Evolutionary conservation across 1,284 basidiomycete genomes (phyloP).

Genomic region (Rhodotorula sp.): DNA sequence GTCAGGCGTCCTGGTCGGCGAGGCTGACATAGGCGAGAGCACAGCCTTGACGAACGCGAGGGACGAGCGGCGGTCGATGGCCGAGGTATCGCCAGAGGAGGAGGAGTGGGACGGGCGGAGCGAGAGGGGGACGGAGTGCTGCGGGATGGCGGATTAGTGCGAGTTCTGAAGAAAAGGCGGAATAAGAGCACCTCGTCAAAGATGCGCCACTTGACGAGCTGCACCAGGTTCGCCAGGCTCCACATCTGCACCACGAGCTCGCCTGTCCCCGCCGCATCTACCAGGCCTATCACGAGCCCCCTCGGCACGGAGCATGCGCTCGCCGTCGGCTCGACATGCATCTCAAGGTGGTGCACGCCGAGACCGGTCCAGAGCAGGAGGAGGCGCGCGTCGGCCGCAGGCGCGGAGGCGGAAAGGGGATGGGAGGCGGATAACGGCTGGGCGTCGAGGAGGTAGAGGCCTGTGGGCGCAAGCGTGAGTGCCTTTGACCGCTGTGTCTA

Average conservation of each 20-base stretch:
- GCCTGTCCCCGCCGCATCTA: neutral
- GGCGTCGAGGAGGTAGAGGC: conserved; percentile 30
- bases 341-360: conserved; percentile 28
- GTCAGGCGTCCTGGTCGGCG: neutral
- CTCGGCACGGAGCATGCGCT: neutral
- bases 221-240: conserved; percentile 24
- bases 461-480: neutral
- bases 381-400: conserved; percentile 6
- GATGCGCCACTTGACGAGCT: conserved; percentile 33
- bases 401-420: neutral
- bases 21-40: neutral
- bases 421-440: conserved; percentile 5
- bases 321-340: conserved; percentile 7
- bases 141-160: neutral
- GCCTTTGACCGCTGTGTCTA: too few species aligned
- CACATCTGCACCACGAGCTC: conserved; percentile 29
- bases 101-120: neutral
- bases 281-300: conserved; percentile 21
- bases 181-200: conserved; percentile 16
- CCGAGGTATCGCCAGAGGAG: rapidly evolving
- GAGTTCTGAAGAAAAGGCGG: neutral
- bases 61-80: neutral
- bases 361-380: conserved; percentile 24
- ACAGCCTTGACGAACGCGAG: neutral
- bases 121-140: neutral